phyloP scores from a whole-genome alignment of 148 eudicot genomes.

The Heliosperma pusillum region DNA sequence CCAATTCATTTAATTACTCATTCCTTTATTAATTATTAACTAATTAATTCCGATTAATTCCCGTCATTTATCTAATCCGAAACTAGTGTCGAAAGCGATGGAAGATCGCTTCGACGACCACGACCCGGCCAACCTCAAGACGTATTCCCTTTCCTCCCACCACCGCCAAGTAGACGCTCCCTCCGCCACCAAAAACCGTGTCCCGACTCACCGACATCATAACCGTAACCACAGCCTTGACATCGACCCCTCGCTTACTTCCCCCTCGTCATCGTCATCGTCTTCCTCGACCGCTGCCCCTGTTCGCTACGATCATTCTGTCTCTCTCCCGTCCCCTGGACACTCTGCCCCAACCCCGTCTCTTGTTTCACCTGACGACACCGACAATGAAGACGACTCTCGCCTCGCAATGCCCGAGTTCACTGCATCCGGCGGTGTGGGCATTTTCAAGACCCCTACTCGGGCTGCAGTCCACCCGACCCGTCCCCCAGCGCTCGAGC shows the following conservation, averaged over 20 bases:
- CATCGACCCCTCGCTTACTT: slow-evolving; percentile 35
- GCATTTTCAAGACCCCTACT: slow-evolving; percentile 61
- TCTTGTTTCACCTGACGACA: slow-evolving; percentile 19
- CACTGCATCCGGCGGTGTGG: slow-evolving; percentile 49
- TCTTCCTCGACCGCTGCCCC: background rate
- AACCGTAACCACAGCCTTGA: slow-evolving; percentile 79
- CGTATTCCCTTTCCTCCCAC: slow-evolving; percentile 54
- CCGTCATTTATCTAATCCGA: background rate
- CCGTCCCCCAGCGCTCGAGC: slow-evolving; percentile 74
- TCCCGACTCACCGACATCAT: background rate
- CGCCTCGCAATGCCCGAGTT: slow-evolving; percentile 51
- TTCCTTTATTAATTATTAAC: background rate
- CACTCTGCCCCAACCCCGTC: background rate
- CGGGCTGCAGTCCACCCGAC: slow-evolving; percentile 80
- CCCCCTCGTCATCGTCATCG: slow-evolving; percentile 35
- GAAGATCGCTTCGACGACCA: slow-evolving; percentile 42
- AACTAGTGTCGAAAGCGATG: slow-evolving; percentile 22
- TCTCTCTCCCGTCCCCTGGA: slow-evolving; percentile 19
- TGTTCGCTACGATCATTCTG: slow-evolving; percentile 26
- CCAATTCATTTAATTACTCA: background rate
- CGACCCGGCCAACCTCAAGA: slow-evolving; percentile 42
- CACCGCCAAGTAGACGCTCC: slow-evolving; percentile 26
- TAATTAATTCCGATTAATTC: background rate
- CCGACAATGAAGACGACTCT: background rate
- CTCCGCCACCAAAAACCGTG: background rate